These are phyloP conservation scores for Trichophaea hybrida DNA, from an alignment of 2,329 filamentous ascomycete species.

Conservation along the genomic window DNA sequence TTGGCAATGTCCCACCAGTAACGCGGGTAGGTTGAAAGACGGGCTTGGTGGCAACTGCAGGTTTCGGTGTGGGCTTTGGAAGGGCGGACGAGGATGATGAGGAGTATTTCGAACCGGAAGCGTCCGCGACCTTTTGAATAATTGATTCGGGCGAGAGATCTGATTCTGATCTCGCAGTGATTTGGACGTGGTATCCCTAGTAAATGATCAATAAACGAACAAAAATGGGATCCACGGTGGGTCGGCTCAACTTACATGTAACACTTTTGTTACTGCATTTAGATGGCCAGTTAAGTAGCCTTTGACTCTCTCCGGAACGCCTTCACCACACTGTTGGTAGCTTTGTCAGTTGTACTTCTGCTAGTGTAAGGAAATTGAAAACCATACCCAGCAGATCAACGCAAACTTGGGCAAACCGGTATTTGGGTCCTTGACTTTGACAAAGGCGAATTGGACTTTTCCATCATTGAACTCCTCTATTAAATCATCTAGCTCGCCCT, in stretches of 20 bases:
- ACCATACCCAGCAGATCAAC: slow-evolving; percentile 67
- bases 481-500: slow-evolving; percentile 79
- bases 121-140: slow-evolving; percentile 83
- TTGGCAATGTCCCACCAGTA: slow-evolving; percentile 32
- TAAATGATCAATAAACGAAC: slow-evolving; percentile 1
- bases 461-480: slow-evolving; percentile 96
- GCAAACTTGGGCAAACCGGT: slow-evolving; percentile 78
- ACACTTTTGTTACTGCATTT: slow-evolving; percentile 73
- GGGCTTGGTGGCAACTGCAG: slow-evolving; percentile 72
- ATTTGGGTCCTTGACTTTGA: slow-evolving; percentile 93
- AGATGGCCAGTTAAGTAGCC: slow-evolving; percentile 96
- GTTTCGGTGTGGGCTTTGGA: slow-evolving; percentile 36
- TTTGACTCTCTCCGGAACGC: slow-evolving; percentile 95
- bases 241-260: slow-evolving; percentile 46
- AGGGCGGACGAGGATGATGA: slow-evolving; percentile 44
- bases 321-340: slow-evolving; percentile 60
- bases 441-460: slow-evolving; percentile 88
- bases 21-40: slow-evolving; percentile 66
- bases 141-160: slow-evolving; percentile 80
- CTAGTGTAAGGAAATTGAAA: not conserved
- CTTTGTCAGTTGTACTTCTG: not conserved
- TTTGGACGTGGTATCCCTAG: slow-evolving; percentile 87
- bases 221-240: not conserved
- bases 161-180: slow-evolving; percentile 81
- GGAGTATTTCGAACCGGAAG: slow-evolving; percentile 89